Evolutionary conservation across 1,284 basidiomycete genomes (phyloP).

Genomic region (Mycocalia duriaeana): DNA sequence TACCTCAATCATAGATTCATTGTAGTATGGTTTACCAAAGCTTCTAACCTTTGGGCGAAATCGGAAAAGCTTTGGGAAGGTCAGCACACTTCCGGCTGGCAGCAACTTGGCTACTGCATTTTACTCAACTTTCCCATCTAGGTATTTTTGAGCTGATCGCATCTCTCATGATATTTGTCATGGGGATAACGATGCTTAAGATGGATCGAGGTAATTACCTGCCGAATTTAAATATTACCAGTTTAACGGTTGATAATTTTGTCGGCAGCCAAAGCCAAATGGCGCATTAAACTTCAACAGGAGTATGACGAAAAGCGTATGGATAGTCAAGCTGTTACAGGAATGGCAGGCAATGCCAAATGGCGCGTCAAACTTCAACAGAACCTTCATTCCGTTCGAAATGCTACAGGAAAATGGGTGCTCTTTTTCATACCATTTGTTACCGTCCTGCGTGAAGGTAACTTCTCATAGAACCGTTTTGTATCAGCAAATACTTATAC

Average conservation of each 20-base stretch:
- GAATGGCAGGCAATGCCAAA: too few relatives aligned
- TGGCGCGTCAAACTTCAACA: too few relatives aligned
- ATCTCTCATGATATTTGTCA: conserved; percentile 75
- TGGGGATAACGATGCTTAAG: conserved; percentile 76
- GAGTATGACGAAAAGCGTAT: conserved; percentile 66
- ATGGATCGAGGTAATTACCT: conserved; percentile 46
- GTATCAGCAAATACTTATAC: neutral
- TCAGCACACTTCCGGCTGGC: conserved; percentile 12
- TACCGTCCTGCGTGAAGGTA: conserved; percentile 87
- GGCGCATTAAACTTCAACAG: conserved; percentile 81
- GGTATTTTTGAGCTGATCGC: conserved; percentile 83
- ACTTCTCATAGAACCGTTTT: conserved; percentile 7
- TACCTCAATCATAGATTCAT: conserved; percentile 45
- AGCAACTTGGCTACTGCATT: neutral
- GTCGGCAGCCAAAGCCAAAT: conserved; percentile 70
- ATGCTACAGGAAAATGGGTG: conserved; percentile 70
- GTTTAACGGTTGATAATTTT: neutral
- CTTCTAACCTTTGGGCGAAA: conserved; percentile 64
- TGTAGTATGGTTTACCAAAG: conserved; percentile 78
- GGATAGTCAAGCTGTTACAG: too few relatives aligned
- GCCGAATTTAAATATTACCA: neutral
- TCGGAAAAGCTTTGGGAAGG: conserved; percentile 76
- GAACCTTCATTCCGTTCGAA: too few relatives aligned
- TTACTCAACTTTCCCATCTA: conserved; percentile 23
- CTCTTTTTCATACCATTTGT: conserved; percentile 86